A percentile compares a stretch with the other conserved stretches of the same genome.
These are phyloP conservation scores for Leccinum boreale DNA, from an alignment of 768 basidiomycete genomes.

Conservation along the genomic window DNA sequence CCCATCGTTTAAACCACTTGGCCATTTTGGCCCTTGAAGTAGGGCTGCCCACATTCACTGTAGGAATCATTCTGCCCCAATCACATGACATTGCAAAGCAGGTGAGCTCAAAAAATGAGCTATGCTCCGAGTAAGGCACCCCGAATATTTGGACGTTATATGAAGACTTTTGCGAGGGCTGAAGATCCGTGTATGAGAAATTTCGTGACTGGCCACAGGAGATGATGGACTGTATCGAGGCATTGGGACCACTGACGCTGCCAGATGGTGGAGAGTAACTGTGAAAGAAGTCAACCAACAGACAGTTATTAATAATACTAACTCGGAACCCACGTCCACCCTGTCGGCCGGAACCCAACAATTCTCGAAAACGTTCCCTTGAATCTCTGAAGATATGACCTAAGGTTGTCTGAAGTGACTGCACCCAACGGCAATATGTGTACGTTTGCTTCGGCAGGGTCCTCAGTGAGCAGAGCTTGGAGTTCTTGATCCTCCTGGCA, in stretches of 20 bases:
- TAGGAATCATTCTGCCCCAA: conserved; percentile 90
- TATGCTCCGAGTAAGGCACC: conserved; percentile 93
- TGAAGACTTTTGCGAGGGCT: conserved; percentile 69
- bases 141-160: conserved; percentile 69
- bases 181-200: conserved; percentile 70
- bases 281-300: conserved; percentile 3
- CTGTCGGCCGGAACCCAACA: conserved; percentile 89
- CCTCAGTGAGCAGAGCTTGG: conserved; percentile 67
- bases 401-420: conserved; percentile 74
- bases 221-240: conserved; percentile 68
- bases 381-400: conserved; percentile 71
- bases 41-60: conserved; percentile 83
- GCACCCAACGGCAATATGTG: conserved; percentile 81
- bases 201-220: conserved; percentile 57
- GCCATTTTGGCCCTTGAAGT: conserved; percentile 78
- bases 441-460: conserved; percentile 75
- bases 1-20: conserved; percentile 89
- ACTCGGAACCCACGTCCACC: conserved; percentile 76
- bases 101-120: conserved; percentile 92
- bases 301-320: neutral
- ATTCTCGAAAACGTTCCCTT: conserved; percentile 66
- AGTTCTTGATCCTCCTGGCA: conserved; percentile 86
- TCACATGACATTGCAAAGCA: conserved; percentile 89
- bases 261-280: conserved; percentile 70
- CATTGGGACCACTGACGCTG: conserved; percentile 57